phyloP scores from a whole-genome alignment of 2,329 filamentous ascomycete species.

The Pseudogymnoascus sp. region DNA sequence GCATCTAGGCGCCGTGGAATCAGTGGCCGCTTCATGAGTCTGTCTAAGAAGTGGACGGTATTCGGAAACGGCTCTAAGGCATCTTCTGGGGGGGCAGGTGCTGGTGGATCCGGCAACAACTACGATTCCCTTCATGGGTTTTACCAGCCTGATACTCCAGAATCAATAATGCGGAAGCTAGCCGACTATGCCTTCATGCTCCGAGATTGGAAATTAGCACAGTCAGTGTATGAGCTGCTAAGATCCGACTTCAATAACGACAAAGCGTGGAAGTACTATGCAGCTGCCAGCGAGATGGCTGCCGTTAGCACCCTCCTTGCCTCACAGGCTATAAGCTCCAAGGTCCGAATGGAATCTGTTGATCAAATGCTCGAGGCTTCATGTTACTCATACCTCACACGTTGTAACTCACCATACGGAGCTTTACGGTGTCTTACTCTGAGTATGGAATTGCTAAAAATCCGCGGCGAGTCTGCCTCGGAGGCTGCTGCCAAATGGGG shows the following conservation, averaged over 20 bases:
- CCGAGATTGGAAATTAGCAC: slow-evolving; percentile 86
- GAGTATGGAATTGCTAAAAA: slow-evolving; percentile 71
- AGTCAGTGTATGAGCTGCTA: slow-evolving; percentile 86
- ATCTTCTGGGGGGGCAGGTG: slow-evolving; percentile 49
- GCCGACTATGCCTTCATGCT: slow-evolving; percentile 97
- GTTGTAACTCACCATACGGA: slow-evolving; percentile 72
- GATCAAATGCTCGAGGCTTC: slow-evolving; percentile 85
- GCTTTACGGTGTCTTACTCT: slow-evolving; percentile 71
- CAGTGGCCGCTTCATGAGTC: slow-evolving; percentile 85
- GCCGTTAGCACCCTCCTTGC: slow-evolving; percentile 76
- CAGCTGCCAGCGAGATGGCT: slow-evolving; percentile 91
- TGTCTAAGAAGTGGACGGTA: slow-evolving; percentile 82
- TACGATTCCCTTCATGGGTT: slow-evolving; percentile 74
- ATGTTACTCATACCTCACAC: slow-evolving; percentile 84
- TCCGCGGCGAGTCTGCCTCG: slow-evolving; percentile 70
- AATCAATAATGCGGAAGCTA: slow-evolving; percentile 86
- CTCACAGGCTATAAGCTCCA: slow-evolving; percentile 63
- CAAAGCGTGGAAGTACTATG: slow-evolving; percentile 95
- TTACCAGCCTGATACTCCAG: slow-evolving; percentile 75
- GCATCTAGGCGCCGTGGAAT: slow-evolving; percentile 83
- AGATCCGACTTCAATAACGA: slow-evolving; percentile 86
- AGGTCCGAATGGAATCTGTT: slow-evolving; percentile 70
- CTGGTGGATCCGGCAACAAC: slow-evolving; percentile 51
- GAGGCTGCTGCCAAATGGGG: slow-evolving; percentile 88
- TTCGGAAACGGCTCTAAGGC: slow-evolving; percentile 55